A percentile compares a stretch with the other conserved stretches of the same genome.
phyloP scores from a whole-genome alignment of 1,284 basidiomycete genomes.

The Ceratobasidium sp. region DNA sequence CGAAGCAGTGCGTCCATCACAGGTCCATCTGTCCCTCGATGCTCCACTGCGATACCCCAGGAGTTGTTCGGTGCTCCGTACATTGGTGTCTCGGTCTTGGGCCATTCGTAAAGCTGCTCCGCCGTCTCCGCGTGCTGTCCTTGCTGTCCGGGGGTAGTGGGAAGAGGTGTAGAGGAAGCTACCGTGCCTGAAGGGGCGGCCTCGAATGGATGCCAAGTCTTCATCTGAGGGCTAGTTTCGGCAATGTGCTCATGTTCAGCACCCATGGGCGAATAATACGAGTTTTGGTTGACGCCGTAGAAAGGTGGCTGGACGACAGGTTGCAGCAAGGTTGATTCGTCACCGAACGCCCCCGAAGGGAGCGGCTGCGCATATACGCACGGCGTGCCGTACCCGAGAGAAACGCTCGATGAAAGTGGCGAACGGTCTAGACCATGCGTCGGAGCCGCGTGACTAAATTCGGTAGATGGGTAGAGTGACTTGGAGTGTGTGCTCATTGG shows the following conservation, averaged over 20 bases:
- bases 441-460: slow-evolving; percentile 21
- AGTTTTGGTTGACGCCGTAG: slow-evolving; percentile 1
- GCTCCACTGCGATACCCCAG: slow-evolving; percentile 26
- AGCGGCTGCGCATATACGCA: slow-evolving; percentile 7
- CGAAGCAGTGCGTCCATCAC: slow-evolving; percentile 1
- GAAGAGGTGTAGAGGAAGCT: not conserved
- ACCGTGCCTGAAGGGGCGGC: slow-evolving; percentile 11
- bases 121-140: not conserved
- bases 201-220: slow-evolving; percentile 27
- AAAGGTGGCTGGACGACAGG: not conserved
- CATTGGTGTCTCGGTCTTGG: slow-evolving; percentile 15
- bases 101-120: slow-evolving; percentile 19
- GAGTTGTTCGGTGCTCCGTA: slow-evolving; percentile 19
- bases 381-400: slow-evolving; percentile 3
- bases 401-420: slow-evolving; percentile 10
- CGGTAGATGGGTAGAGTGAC: slow-evolving; percentile 11
- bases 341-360: not conserved
- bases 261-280: slow-evolving; percentile 9
- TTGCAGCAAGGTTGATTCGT: not conserved
- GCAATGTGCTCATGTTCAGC: not conserved
- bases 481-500: slow-evolving; percentile 22
- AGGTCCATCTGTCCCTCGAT: not conserved
- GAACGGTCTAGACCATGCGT: slow-evolving; percentile 26
- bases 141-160: not conserved
- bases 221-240: slow-evolving; percentile 4